phyloP scores from a whole-genome alignment of 2,329 filamentous ascomycete genomes.

The Aspergillus calidoustus region DNA sequence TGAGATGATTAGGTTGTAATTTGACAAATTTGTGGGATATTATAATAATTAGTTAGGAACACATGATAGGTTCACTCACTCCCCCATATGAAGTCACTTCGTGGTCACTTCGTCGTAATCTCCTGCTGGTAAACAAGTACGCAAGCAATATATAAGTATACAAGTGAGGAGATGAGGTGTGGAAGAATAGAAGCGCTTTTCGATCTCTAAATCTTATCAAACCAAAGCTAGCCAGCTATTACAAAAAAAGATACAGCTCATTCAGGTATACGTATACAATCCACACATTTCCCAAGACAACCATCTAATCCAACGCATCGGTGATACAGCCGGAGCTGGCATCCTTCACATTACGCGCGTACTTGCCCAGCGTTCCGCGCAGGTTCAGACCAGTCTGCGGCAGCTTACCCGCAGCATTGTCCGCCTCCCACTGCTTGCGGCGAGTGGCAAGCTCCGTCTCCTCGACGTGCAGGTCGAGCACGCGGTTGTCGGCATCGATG shows the following conservation, averaged over 20 bases:
- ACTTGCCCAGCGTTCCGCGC: conserved; percentile 72
- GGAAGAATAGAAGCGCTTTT: conserved; percentile 11
- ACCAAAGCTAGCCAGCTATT: conserved; percentile 6
- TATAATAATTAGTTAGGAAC: neutral
- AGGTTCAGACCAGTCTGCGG: conserved; percentile 60
- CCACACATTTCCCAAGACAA: neutral
- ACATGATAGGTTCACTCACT: neutral
- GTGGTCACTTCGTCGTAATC: neutral
- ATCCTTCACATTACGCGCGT: conserved; percentile 58
- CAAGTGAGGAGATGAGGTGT: neutral
- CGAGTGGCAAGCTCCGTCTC: conserved; percentile 67
- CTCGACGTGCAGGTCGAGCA: conserved; percentile 67
- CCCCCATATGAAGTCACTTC: neutral
- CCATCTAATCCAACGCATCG: conserved; percentile 42
- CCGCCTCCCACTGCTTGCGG: conserved; percentile 62
- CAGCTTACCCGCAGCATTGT: conserved; percentile 42
- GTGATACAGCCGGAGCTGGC: conserved; percentile 56
- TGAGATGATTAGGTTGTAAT: neutral
- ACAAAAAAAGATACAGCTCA: neutral
- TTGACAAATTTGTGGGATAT: neutral
- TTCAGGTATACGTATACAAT: neutral
- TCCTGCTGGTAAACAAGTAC: neutral
- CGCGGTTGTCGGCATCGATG: conserved; percentile 78
- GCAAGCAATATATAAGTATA: neutral
- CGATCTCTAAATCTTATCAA: conserved; percentile 6